Evolutionary conservation across 345 rosid species (phyloP), one percentile per base, ranked within the genome.

Genomic region (Dipteronia dyeriana): DNA sequence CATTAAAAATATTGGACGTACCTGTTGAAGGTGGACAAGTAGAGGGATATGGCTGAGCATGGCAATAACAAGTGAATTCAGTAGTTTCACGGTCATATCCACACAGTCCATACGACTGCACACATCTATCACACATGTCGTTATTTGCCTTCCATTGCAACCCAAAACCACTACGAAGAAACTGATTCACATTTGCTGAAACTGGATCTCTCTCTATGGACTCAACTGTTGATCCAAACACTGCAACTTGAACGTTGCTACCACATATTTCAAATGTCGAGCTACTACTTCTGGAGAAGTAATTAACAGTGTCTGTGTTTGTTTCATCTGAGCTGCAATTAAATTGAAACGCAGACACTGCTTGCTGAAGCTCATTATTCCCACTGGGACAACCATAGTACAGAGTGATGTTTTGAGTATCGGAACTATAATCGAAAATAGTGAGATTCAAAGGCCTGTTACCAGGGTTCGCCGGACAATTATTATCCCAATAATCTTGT

Each of bases 371-470:
- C 7, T 38, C 0, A 2, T 38, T 4, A 38, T 38, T 38, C 41
- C 0, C 41, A 38, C 41, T 38, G 1, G 54, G 25, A 54, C 88
- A 90, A 38, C 17, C 23, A 25, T 79, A 82, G 70, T 64, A 88
- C 0, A 90, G 4, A 0, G 74, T 80, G 9, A 87, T 38, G 7
- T 75, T 1, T 4, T 6, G 68, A 0, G 63, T 41, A 61, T 11
- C n/a, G 0, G 78, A 13, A 14, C 38, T n/a, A 2, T 68, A n/a
- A 2, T 0, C 10, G 60, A 83, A 76, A 8, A 72, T 2, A 3
- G 0, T 34, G 57, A 19, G 1, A 39, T 59, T 2, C 34, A 85
- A 68, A 4, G 78, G 9, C 1, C 43, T 70, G 78, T 80, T 69
- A 20, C 0, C 0, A 1, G 56, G 74, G 9, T 13, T 0, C 1